Evolutionary conservation across 2,329 filamentous ascomycete species (phyloP).

Genomic region (Pseudocercospora musae): DNA sequence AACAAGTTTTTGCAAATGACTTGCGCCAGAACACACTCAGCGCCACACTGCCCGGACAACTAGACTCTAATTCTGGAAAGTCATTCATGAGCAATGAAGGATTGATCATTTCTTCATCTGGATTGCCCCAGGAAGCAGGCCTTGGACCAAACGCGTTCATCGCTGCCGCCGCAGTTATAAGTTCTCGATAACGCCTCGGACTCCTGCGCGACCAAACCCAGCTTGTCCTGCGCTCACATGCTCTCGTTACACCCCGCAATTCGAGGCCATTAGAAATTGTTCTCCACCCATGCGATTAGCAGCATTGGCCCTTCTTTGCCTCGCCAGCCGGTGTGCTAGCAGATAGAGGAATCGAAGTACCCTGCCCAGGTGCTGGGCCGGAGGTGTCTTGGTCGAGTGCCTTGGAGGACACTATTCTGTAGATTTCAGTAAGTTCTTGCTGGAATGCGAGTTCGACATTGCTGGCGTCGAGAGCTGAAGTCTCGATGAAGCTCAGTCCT

Average conservation of each 20-base stretch:
- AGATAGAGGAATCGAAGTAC: slow-evolving; percentile 74
- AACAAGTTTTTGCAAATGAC: no score
- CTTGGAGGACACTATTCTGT: slow-evolving; percentile 98
- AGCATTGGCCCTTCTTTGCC: slow-evolving; percentile 77
- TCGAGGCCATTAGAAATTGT: slow-evolving; percentile 40
- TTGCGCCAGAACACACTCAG: no score
- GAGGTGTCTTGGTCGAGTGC: slow-evolving; percentile 74
- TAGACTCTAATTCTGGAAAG: background rate
- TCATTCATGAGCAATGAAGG: background rate
- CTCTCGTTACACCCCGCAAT: background rate
- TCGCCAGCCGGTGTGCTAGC: slow-evolving; percentile 82
- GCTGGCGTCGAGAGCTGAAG: slow-evolving; percentile 95
- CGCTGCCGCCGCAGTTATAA: background rate
- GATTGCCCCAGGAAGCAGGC: background rate
- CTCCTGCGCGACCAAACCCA: background rate
- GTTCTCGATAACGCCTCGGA: background rate
- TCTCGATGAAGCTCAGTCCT: slow-evolving; percentile 91
- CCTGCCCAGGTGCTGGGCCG: slow-evolving; percentile 69
- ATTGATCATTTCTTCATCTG: background rate
- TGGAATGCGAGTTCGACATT: slow-evolving; percentile 81
- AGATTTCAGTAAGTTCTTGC: slow-evolving; percentile 99
- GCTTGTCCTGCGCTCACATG: slow-evolving; percentile 1
- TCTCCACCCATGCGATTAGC: slow-evolving; percentile 35
- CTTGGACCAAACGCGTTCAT: background rate
- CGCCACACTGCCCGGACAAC: no score